Evolutionary conservation across 345 rosid genomes (phyloP), one percentile per base, ranked within the genome.

Genomic region (Lumnitzera littorea): DNA sequence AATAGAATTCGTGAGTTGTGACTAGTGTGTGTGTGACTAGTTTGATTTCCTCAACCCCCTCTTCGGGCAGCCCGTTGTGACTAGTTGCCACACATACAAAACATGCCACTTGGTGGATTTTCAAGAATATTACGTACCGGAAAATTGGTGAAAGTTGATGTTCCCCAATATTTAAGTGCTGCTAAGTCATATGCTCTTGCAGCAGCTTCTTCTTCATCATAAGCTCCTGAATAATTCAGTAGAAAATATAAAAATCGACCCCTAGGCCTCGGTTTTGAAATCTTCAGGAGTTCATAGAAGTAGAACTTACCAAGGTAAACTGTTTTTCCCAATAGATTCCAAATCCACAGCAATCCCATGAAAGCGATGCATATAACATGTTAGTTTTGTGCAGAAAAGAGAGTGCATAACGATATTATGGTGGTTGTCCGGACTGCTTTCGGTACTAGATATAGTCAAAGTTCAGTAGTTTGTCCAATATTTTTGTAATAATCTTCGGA

Each of bases 181-280:
- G 90, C 87, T 60, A 79, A 75, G 68, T 84, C 91, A 56, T 82
- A 84, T 25, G 85, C 85, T 65, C 85, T 76, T 53, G 91, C 91
- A 17, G 91, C 91, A 3, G 87, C 73, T 74, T 82, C 91, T 76
- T 84, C 87, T 12, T 76, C 80, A 62, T 84, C 81, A 62, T 80
- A 80, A 66, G 91, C 85, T 55, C 91, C 89, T 76, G 69, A 60
- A 24, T 51, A 57, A 41, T 62, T 66, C 48, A 43, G 43, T 10
- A 50, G 48, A 13, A 15, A 51, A 27, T 14, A 12, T 43, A 9
- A 53, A 27, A 41, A 52, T 50, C 23, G 46, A 31, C 8, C 24
- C 13, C 2, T n/a, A 24, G 15, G 56, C 23, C 16, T 12, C 12
- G 20, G 31, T 27, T 27, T 3, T 27, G 31, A 52, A 11, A 52